Percentiles rank a stretch among this genome's conserved stretches.
phyloP scores from a whole-genome alignment of 352 stramenopile species.

The Pythium coloratum region DNA sequence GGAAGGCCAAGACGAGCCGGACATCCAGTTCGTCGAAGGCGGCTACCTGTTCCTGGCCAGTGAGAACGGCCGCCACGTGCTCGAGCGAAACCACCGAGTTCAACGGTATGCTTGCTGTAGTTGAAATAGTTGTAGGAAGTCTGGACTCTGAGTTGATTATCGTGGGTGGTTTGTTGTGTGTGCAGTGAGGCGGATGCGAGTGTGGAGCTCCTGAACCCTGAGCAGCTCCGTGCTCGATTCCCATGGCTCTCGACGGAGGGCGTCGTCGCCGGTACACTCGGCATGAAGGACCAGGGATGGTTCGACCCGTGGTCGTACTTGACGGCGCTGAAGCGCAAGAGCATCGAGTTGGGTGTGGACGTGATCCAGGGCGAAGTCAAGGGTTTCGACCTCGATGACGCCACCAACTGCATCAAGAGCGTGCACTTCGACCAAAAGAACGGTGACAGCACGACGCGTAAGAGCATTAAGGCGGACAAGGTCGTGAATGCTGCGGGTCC shows the following conservation, averaged over 20 bases:
- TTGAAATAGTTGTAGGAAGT: neutral
- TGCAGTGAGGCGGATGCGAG: conserved; percentile 41
- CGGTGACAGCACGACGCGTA: conserved; percentile 29
- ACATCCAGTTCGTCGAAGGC: conserved; percentile 79
- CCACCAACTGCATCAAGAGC: conserved; percentile 57
- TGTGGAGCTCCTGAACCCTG: conserved; percentile 54
- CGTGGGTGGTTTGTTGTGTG: neutral
- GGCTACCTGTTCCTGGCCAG: conserved; percentile 83
- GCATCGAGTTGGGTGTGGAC: conserved; percentile 65
- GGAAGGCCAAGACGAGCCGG: conserved; percentile 46
- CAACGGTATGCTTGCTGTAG: conserved; percentile 33
- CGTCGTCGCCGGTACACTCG: conserved; percentile 57
- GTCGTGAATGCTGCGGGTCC: conserved; percentile 78
- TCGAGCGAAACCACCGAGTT: conserved; percentile 60
- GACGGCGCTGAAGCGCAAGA: conserved; percentile 73
- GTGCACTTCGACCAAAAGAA: conserved; percentile 48
- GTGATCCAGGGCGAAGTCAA: conserved; percentile 73
- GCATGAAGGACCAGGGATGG: conserved; percentile 76
- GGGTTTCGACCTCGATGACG: conserved; percentile 50
- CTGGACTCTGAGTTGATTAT: neutral
- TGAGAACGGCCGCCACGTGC: conserved; percentile 51
- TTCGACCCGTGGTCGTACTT: conserved; percentile 86
- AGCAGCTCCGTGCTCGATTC: conserved; percentile 59
- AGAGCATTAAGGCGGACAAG: conserved; percentile 43
- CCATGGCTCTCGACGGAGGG: conserved; percentile 77